Conservation (phyloP, 2,329 filamentous ascomycete genomes). For the Aspergillus quadricinctus region DNA sequence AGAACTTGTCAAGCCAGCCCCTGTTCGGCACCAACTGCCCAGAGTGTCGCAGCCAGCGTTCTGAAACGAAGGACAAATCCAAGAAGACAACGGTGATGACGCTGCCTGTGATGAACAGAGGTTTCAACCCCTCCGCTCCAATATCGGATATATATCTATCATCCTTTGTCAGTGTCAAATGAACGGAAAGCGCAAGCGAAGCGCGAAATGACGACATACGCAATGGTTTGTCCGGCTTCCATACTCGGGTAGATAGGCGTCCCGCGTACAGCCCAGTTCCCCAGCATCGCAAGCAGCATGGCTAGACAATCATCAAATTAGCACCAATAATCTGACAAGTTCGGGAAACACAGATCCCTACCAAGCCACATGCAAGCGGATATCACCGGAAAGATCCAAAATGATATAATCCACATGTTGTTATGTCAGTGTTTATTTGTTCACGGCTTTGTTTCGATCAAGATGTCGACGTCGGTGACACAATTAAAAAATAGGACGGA, state of each 20-base stretch:
- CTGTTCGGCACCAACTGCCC: conserved; percentile 74
- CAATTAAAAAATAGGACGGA: not conserved
- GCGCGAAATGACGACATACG: conserved; percentile 37
- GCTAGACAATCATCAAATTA: conserved; percentile 32
- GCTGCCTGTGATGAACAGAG: conserved; percentile 59
- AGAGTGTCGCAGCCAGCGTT: conserved; percentile 79
- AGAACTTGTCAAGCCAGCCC: conserved; percentile 35
- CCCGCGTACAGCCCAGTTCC: conserved; percentile 52
- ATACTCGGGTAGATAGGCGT: conserved; percentile 52
- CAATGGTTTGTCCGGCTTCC: conserved; percentile 49
- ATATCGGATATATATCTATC: conserved; percentile 50
- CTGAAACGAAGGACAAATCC: conserved; percentile 72
- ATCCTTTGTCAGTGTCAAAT: conserved; percentile 3
- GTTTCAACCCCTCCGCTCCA: conserved; percentile 55
- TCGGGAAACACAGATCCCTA: conserved; percentile 18
- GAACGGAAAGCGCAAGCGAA: not conserved
- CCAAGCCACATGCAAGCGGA: conserved; percentile 54
- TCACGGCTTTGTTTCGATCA: not conserved
- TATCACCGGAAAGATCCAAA: conserved; percentile 56
- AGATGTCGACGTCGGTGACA: not conserved
- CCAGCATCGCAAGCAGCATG: conserved; percentile 58
- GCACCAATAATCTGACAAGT: conserved; percentile 1
- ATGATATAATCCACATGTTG: conserved; percentile 44
- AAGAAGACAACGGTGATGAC: conserved; percentile 70
- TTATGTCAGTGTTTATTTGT: not conserved